phyloP scores from a whole-genome alignment of 352 stramenopile species.

The Chrysophaeum taylorii region DNA sequence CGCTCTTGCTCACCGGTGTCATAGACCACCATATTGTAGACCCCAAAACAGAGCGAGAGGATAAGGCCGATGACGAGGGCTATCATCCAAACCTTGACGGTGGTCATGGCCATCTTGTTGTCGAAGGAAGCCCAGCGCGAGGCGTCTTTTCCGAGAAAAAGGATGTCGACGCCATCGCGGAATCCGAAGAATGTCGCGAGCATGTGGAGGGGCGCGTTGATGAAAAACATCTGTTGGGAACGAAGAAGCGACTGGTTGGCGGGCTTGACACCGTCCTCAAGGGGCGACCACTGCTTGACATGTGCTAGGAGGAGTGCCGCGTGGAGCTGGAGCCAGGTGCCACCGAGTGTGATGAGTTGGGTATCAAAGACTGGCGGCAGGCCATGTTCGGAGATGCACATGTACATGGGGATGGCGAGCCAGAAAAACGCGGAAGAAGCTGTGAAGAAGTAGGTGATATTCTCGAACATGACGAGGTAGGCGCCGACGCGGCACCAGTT shows the following conservation, averaged over 20 bases:
- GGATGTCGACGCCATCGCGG: background rate
- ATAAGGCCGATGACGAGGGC: background rate
- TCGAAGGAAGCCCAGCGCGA: conserved; percentile 2
- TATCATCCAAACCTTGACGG: background rate
- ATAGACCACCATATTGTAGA: background rate
- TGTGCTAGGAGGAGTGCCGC: background rate
- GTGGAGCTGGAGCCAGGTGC: background rate
- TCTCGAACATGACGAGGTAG: conserved; percentile 12
- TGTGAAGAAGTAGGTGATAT: conserved; percentile 10
- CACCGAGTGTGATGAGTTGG: background rate
- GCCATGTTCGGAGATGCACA: background rate
- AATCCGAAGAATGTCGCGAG: background rate
- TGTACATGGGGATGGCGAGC: background rate
- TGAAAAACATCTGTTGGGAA: conserved; percentile 13
- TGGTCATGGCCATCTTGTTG: background rate
- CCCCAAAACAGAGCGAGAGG: background rate
- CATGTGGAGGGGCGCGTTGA: background rate
- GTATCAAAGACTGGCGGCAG: background rate
- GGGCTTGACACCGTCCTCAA: background rate
- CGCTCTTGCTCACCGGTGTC: background rate
- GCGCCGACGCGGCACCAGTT: background rate
- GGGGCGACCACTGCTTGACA: background rate
- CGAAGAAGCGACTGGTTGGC: background rate
- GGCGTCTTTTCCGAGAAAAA: background rate
- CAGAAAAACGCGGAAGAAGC: background rate